phyloP scores from a whole-genome alignment of 495 filamentous ascomycete genomes.

The Clohesyomyces aquaticus region DNA sequence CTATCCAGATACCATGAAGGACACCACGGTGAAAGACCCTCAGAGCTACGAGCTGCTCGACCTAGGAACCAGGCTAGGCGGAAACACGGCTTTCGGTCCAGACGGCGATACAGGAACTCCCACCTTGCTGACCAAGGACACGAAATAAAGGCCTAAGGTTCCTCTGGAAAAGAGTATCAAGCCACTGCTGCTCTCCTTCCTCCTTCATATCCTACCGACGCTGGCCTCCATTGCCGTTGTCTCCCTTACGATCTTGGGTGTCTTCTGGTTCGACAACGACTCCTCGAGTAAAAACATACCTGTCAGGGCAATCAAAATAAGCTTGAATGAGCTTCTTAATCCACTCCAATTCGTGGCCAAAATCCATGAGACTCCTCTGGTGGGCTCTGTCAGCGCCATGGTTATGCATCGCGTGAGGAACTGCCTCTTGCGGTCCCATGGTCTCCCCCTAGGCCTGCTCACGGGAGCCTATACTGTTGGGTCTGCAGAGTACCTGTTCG shows the following conservation, averaged over 20 bases:
- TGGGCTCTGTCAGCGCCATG: constrained; percentile 5
- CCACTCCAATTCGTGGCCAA: constrained; percentile 1
- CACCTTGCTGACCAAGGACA: too few species aligned
- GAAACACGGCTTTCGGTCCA: too few species aligned
- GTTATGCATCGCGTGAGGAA: constrained; percentile 4
- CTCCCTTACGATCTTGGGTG: not conserved
- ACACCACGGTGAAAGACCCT: too few species aligned
- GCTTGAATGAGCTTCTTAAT: not conserved
- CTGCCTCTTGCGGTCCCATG: not conserved
- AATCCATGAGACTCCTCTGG: constrained; percentile 3
- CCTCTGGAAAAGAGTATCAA: not conserved
- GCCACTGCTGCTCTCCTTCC: not conserved
- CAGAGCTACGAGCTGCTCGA: too few species aligned
- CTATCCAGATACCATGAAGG: too few species aligned
- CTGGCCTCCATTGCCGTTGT: not conserved
- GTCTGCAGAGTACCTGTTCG: constrained; percentile 6
- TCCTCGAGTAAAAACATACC: not conserved
- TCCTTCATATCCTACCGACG: constrained; percentile 1
- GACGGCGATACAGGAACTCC: too few species aligned
- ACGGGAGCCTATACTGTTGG: not conserved
- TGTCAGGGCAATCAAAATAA: not conserved
- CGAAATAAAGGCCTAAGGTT: constrained; percentile 4
- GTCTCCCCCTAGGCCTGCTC: constrained; percentile 6
- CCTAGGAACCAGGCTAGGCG: too few species aligned
- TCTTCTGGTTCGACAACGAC: constrained; percentile 12